Evolutionary conservation across 2,329 filamentous ascomycete species (phyloP).

Genomic region (Cladosporium sphaerospermum): DNA sequence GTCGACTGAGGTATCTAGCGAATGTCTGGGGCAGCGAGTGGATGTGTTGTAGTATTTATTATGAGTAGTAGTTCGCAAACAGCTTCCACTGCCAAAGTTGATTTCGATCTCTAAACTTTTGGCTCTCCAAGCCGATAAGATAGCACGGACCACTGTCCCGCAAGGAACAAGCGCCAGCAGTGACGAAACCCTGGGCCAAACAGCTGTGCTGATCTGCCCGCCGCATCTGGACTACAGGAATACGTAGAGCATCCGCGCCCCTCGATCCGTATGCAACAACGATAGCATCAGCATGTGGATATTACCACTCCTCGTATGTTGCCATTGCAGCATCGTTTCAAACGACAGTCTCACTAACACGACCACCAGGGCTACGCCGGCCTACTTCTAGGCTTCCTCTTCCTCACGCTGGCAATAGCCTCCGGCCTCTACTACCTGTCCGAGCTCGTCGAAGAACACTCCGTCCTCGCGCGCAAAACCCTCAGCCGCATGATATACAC

Average conservation of each 20-base stretch:
- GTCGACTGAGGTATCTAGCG: neutral
- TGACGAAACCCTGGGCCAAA: neutral
- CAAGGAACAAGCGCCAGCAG: neutral
- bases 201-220: neutral
- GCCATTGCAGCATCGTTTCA: neutral
- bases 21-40: neutral
- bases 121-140: neutral
- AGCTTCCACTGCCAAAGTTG: neutral
- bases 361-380: constrained; percentile 66
- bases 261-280: too few relatives aligned
- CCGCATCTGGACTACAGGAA: too few relatives aligned
- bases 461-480: constrained; percentile 83
- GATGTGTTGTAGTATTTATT: neutral
- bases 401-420: constrained; percentile 90
- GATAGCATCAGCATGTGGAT: constrained; percentile 70
- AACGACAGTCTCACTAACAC: neutral
- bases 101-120: constrained; percentile 8
- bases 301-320: constrained; percentile 63
- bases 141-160: neutral
- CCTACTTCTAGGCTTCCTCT: constrained; percentile 80
- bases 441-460: constrained; percentile 96
- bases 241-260: too few relatives aligned
- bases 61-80: too few relatives aligned
- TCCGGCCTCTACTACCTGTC: constrained; percentile 98
- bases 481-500: constrained; percentile 78